Percentiles rank a stretch among this genome's conserved stretches.
These are phyloP conservation scores for Malania oleifera DNA, from an alignment of 164 flowering plant species.

Conservation along the genomic window DNA sequence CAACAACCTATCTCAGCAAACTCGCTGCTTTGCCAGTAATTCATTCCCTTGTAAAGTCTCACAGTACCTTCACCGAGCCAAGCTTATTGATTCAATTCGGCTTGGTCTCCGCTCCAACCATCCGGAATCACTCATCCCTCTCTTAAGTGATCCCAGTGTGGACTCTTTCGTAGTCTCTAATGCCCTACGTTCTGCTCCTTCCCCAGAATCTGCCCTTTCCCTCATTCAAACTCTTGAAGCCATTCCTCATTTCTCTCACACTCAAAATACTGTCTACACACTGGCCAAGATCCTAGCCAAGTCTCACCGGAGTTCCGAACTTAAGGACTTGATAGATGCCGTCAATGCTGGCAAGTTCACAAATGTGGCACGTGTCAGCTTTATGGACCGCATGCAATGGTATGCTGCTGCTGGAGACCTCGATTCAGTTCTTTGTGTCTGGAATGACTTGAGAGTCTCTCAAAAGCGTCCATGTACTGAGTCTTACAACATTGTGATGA, in stretches of 20 bases:
- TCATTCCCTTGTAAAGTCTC: constrained; percentile 40
- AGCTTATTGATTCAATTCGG: constrained; percentile 68
- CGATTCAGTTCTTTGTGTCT: constrained; percentile 39
- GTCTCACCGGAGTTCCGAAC: constrained; percentile 35
- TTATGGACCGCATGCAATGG: constrained; percentile 72
- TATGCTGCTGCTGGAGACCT: constrained; percentile 52
- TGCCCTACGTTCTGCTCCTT: constrained; percentile 72
- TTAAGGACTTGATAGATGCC: constrained; percentile 43
- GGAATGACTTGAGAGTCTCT: constrained; percentile 44
- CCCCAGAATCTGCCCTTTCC: constrained; percentile 61
- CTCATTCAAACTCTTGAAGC: constrained; percentile 41
- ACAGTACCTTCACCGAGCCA: constrained; percentile 68
- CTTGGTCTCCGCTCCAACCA: constrained; percentile 51
- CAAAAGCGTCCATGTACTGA: constrained; percentile 52
- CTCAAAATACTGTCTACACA: constrained; percentile 44
- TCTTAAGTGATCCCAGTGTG: constrained; percentile 39
- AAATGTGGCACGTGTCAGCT: constrained; percentile 38
- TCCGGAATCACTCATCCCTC: constrained; percentile 24
- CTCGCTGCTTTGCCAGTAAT: constrained; percentile 27
- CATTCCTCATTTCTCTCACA: constrained; percentile 41
- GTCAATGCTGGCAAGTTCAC: constrained; percentile 46
- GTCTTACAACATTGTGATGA: constrained; percentile 70
- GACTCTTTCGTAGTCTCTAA: constrained; percentile 75
- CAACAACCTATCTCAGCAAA: constrained; percentile 21
- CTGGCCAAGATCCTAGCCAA: constrained; percentile 67